phyloP scores from a whole-genome alignment of 2,329 filamentous ascomycete genomes.

The Shiraia bambusicola region DNA sequence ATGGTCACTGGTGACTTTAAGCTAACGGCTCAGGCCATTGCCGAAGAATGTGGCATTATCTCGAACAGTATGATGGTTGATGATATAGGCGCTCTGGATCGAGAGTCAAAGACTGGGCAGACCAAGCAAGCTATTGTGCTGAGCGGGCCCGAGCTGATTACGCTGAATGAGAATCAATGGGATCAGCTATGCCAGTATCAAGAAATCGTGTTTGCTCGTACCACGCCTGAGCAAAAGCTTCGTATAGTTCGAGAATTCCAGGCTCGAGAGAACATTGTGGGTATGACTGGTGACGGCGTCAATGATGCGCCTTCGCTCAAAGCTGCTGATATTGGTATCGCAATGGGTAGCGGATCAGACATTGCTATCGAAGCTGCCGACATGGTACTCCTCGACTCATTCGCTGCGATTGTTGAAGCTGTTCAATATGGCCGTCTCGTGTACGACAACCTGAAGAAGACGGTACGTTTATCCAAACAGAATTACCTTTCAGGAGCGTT shows the following conservation, averaged over 20 bases:
- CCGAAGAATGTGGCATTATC: conserved; percentile 70
- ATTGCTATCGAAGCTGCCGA: conserved; percentile 64
- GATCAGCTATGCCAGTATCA: conserved; percentile 63
- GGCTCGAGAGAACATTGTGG: conserved; percentile 58
- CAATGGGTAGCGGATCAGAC: conserved; percentile 59
- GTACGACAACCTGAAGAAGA: conserved; percentile 81
- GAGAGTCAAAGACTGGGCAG: conserved; percentile 29
- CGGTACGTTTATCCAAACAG: conserved; percentile 20
- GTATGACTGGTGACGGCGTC: conserved; percentile 53
- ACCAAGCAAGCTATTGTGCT: conserved; percentile 34
- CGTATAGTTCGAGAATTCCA: conserved; percentile 78
- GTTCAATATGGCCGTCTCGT: conserved; percentile 72
- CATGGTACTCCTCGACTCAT: conserved; percentile 67
- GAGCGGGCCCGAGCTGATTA: conserved; percentile 56
- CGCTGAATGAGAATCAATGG: conserved; percentile 70
- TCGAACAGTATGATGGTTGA: conserved; percentile 56
- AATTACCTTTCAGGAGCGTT: neutral
- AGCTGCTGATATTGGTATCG: conserved; percentile 61
- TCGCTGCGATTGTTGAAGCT: conserved; percentile 70
- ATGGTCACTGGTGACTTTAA: conserved; percentile 83
- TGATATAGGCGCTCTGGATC: conserved; percentile 54
- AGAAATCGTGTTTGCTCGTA: conserved; percentile 72
- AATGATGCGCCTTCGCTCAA: conserved; percentile 58
- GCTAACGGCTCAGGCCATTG: conserved; percentile 72
- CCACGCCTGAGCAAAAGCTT: conserved; percentile 76